These are phyloP conservation scores for Cyclotella choctawhatcheeana DNA, from an alignment of 108 stramenopile genomes.

Conservation along the genomic window DNA sequence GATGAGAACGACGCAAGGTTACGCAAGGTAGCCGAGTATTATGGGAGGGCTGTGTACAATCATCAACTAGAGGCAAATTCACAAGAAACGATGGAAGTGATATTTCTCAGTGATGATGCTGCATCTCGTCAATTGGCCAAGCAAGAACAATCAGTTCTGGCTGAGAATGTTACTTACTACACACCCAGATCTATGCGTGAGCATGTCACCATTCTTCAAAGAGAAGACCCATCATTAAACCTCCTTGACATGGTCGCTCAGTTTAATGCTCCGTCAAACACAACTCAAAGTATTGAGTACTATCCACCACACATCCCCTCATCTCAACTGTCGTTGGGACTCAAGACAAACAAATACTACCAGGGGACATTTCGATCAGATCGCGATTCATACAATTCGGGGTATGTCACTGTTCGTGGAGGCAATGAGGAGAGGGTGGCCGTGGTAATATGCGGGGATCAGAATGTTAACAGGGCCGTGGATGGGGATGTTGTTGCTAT, in stretches of 20 bases:
- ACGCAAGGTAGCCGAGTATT: slow-evolving; percentile 72
- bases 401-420: slow-evolving; percentile 73
- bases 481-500: slow-evolving; percentile 97
- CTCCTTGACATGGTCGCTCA: slow-evolving; percentile 82
- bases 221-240: slow-evolving; percentile 62
- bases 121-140: slow-evolving; percentile 59
- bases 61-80: slow-evolving; percentile 4
- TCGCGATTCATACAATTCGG: slow-evolving; percentile 35
- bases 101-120: slow-evolving; percentile 81
- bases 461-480: slow-evolving; percentile 91
- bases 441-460: slow-evolving; percentile 61
- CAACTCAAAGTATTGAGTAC: slow-evolving; percentile 15
- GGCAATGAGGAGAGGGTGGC: slow-evolving; percentile 84
- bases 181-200: slow-evolving; percentile 59
- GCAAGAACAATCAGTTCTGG: slow-evolving; percentile 30
- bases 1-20: slow-evolving; percentile 86
- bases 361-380: slow-evolving; percentile 72
- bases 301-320: slow-evolving; percentile 70
- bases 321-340: slow-evolving; percentile 58
- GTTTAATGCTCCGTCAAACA: slow-evolving; percentile 38
- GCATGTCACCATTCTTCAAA: slow-evolving; percentile 70
- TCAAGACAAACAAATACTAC: slow-evolving; percentile 69
- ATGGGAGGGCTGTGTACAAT: slow-evolving; percentile 56
- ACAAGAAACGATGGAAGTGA: slow-evolving; percentile 53
- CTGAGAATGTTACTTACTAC: slow-evolving; percentile 34